phyloP scores from a whole-genome alignment of 2,329 filamentous ascomycete genomes.

The Pseudogymnoascus sp. region DNA sequence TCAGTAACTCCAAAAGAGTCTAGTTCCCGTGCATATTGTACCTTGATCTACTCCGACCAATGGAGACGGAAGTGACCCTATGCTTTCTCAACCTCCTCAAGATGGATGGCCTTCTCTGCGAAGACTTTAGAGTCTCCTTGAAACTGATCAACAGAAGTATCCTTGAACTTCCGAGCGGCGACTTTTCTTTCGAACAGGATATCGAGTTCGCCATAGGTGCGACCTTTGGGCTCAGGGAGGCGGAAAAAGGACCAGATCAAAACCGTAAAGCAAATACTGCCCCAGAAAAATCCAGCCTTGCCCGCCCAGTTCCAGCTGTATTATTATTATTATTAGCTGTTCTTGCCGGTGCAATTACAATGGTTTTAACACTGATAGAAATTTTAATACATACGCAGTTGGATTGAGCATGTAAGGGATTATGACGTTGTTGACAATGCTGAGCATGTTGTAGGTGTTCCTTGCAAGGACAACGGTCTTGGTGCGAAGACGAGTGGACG shows the following conservation, averaged over 20 bases:
- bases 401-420: constrained; percentile 23
- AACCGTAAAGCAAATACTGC: constrained; percentile 72
- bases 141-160: constrained; percentile 64
- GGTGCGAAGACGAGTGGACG: constrained; percentile 33
- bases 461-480: constrained; percentile 36
- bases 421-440: constrained; percentile 27
- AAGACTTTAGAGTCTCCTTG: constrained; percentile 3
- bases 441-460: constrained; percentile 29
- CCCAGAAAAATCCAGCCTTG: constrained; percentile 82
- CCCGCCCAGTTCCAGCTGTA: constrained; percentile 71
- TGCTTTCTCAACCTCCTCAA: constrained; percentile 25
- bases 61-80: constrained; percentile 17
- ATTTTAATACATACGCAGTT: constrained; percentile 35
- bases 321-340: no score
- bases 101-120: constrained; percentile 32
- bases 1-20: neutral
- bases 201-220: constrained; percentile 79
- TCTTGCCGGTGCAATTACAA: no score
- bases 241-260: constrained; percentile 76
- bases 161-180: constrained; percentile 26
- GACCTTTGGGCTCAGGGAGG: constrained; percentile 71
- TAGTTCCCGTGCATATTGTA: neutral
- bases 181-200: constrained; percentile 69
- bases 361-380: no score
- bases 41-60: neutral